Conservation (phyloP, 345 rosid genomes). For the Erucastrum elatum region DNA sequence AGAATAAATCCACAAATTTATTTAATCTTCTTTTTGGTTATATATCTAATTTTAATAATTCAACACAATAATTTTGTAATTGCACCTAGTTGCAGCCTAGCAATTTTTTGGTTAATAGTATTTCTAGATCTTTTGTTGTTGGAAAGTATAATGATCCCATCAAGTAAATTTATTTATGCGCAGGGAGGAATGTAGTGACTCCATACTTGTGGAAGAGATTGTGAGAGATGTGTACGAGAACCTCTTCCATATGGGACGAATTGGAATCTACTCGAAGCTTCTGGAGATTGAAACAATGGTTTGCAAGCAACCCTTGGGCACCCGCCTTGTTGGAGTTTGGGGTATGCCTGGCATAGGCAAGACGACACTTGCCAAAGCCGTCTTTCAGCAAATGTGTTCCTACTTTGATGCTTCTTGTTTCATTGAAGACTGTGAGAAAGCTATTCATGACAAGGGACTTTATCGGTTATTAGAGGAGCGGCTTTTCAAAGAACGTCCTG, state of each 20-base stretch:
- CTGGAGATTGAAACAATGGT: neutral
- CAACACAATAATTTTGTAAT: no score
- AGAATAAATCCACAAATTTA: no score
- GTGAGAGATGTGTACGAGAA: neutral
- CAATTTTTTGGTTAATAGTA: no score
- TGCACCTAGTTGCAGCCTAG: no score
- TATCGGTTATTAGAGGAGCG: neutral
- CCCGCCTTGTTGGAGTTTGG: conserved; percentile 3
- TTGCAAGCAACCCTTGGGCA: conserved; percentile 16
- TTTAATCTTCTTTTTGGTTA: no score
- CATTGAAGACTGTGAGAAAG: neutral
- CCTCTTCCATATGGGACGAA: neutral
- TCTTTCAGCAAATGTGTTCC: neutral
- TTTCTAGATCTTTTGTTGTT: no score
- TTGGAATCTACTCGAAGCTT: conserved; percentile 22
- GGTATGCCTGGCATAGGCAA: conserved; percentile 33
- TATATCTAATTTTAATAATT: no score
- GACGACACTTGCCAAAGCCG: conserved; percentile 15
- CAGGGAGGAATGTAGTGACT: conserved; percentile 14
- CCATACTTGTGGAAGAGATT: conserved; percentile 15
- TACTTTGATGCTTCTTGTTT: conserved; percentile 5
- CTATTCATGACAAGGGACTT: neutral
- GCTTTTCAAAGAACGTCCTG: neutral
- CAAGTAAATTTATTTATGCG: no score
- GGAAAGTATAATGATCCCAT: no score